Conservation (phyloP, 78 protist species). For the Capsaspora owczarzaki region DNA sequence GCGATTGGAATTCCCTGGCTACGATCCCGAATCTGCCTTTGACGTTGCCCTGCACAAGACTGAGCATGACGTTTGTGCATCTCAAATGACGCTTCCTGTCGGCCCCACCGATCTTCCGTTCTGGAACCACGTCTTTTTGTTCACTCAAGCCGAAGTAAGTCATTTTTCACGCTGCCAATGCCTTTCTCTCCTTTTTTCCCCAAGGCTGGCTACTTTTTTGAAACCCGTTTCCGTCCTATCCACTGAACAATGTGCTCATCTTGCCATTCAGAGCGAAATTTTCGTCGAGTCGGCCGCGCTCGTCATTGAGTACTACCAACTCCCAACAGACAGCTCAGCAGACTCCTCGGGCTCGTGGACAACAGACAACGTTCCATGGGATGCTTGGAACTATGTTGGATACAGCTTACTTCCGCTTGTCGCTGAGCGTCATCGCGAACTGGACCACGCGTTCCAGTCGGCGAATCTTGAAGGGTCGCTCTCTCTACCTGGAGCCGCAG, state of each 20-base stretch:
- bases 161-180: neutral
- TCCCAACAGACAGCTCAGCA: no score
- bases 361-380: no score
- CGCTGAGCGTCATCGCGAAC: no score
- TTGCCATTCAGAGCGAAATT: neutral
- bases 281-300: neutral
- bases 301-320: neutral
- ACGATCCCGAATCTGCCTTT: neutral
- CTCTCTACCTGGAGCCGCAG: no score
- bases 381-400: no score
- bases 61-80: neutral
- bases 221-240: no score
- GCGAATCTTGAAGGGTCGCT: no score
- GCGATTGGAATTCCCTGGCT: no score
- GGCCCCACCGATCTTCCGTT: neutral
- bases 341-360: no score
- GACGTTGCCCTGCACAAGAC: neutral
- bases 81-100: neutral
- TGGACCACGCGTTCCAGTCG: no score
- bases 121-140: neutral
- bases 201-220: no score
- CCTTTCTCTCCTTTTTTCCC: neutral
- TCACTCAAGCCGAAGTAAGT: neutral
- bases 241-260: neutral
- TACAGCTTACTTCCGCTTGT: no score